These are phyloP conservation scores for Pythium vanterpoolii DNA, from an alignment of 352 stramenopile genomes.

Conservation along the genomic window DNA sequence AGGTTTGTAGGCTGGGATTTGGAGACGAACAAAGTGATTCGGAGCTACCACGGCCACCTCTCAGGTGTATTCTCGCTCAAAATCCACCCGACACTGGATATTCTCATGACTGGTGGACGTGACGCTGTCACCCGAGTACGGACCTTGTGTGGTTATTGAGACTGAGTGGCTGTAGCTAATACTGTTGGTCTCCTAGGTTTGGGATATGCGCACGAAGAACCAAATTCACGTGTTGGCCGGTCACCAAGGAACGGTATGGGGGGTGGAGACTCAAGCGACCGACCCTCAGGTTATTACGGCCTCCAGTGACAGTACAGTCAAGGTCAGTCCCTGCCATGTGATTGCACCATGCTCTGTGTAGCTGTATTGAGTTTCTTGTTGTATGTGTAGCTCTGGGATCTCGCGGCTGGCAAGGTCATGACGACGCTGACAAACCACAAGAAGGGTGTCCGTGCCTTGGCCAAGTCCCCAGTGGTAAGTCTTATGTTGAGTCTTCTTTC, in stretches of 20 bases:
- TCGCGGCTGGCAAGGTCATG: conserved; percentile 97
- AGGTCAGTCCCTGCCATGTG: conserved; percentile 34
- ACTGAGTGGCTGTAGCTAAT: neutral
- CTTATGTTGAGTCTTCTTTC: neutral
- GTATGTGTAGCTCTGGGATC: conserved; percentile 92
- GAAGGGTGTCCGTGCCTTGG: conserved; percentile 94
- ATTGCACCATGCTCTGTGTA: neutral
- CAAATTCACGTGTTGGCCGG: conserved; percentile 96
- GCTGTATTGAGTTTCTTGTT: neutral
- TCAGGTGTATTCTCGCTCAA: conserved; percentile 97
- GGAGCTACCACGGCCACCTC: conserved; percentile 99
- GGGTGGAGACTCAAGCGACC: conserved; percentile 93
- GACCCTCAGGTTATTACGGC: conserved; percentile 95
- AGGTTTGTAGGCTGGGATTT: conserved; percentile 92
- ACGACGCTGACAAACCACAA: conserved; percentile 99
- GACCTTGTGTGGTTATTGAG: conserved; percentile 2
- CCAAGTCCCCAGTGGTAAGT: conserved; percentile 79
- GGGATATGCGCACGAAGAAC: conserved; percentile 99
- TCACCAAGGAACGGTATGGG: conserved; percentile 96
- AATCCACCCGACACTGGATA: conserved; percentile 97
- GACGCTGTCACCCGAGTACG: conserved; percentile 79
- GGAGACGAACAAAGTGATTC: conserved; percentile 99
- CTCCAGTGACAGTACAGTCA: conserved; percentile 94
- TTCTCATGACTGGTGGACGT: conserved; percentile 97
- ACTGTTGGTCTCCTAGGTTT: conserved; percentile 64